These are phyloP conservation scores for Pythium pectinolyticum DNA, from an alignment of 352 stramenopile species.

Conservation along the genomic window DNA sequence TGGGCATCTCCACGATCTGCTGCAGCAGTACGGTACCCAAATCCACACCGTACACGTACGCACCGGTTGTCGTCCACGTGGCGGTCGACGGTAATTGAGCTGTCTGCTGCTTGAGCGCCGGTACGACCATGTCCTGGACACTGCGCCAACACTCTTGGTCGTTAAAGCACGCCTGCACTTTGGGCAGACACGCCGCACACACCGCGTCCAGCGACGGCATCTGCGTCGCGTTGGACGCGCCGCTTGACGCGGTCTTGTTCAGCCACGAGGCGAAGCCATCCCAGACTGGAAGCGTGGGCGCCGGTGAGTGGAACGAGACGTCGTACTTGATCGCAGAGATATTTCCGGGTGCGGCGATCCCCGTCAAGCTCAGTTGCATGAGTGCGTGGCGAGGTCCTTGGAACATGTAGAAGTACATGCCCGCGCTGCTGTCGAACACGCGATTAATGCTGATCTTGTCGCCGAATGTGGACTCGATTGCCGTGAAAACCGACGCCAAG, in stretches of 20 bases:
- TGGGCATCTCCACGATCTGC: neutral
- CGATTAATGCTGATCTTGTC: neutral
- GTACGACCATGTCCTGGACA: slow-evolving; percentile 13
- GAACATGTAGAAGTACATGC: neutral
- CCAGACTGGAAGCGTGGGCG: neutral
- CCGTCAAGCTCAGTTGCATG: neutral
- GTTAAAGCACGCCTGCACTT: slow-evolving; percentile 15
- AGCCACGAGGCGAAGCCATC: slow-evolving; percentile 8
- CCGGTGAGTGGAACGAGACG: neutral
- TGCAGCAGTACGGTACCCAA: neutral
- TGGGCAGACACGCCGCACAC: slow-evolving; percentile 14
- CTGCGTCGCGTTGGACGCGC: neutral
- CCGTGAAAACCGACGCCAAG: neutral
- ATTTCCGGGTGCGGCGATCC: neutral
- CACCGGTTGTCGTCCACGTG: neutral
- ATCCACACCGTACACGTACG: neutral
- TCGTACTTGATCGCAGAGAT: neutral
- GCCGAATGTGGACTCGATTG: neutral
- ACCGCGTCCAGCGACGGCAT: too few relatives aligned
- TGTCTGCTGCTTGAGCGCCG: neutral
- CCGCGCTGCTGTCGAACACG: neutral
- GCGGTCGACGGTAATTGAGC: neutral
- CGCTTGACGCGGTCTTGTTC: neutral
- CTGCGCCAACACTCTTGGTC: slow-evolving; percentile 21
- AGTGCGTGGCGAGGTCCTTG: neutral